Base-by-base conservation (phyloP, 495 filamentous ascomycete species). In the Hapsidospora chrysogenum region DNA sequence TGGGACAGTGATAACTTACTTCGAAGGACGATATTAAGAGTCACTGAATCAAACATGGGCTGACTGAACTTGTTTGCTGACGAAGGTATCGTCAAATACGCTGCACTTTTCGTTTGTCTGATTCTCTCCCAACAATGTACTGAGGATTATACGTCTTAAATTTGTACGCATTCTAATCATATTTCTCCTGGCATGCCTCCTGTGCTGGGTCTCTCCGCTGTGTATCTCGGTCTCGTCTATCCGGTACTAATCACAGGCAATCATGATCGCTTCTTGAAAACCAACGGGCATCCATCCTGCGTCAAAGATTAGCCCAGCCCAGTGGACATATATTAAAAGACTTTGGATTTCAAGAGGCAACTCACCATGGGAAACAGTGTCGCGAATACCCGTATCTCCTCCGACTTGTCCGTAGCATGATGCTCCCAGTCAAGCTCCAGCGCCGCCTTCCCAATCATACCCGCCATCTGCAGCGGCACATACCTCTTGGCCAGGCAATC, bases 321-420 rank as follows among this genome's bases (percentile, higher is more conserved):
- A 9, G 15, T 21, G 4, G 13, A 14, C 14, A 4, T 2, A 10
- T 0, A 17, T 21, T n/a, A 8, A 3, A 2, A 32, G 1, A 17
- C 7, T 2, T 8, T 11, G 16, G 3, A 17, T 19, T 7, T 17
- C 9, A 4, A 32, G 3, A 0, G 15, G 11, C 49, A 31, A 59
- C 77, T 56, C 64, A 92, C 85, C 77, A 80, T 76, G 30, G 87
- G 87, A 67, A 96, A 96, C 38, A 96, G 86, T 15, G 84, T 92
- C 9, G 89, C 89, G 60, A 97, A 97, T 35, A 96, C 86, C 66
- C 93, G 85, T 56, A 97, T 96, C 51, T 92, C 76, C 59, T 97
- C 89, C 0, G 82, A 92, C 30, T 60, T 39, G 1, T 72, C 64
- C 13, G 89, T 97, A 7, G 78, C 50, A 46, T 80, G 69, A 55